Evolutionary conservation across 306 rosid species (phyloP).

Genomic region (Luffa acutangula): DNA sequence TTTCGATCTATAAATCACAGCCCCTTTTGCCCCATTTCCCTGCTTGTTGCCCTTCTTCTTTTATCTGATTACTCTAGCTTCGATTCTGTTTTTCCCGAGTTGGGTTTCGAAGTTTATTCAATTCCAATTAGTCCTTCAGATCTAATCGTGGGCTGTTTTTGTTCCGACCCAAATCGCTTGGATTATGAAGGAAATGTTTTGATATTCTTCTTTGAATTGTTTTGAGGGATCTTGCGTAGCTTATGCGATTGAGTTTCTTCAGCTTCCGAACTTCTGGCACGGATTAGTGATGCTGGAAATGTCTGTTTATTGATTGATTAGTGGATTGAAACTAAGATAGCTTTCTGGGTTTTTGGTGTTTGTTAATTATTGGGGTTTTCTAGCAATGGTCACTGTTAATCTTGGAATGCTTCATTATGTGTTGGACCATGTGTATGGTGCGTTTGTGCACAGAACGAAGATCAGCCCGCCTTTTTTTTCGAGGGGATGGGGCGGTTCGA

Average conservation of each 20-base stretch:
- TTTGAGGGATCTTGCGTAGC: neutral
- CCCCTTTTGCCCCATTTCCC: neutral
- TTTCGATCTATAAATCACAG: neutral
- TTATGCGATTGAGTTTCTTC: neutral
- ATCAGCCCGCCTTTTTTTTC: constrained; percentile 80
- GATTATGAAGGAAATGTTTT: neutral
- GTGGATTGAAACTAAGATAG: neutral
- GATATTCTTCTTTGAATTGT: neutral
- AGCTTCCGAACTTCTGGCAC: neutral
- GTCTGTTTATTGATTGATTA: neutral
- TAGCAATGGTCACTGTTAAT: constrained; percentile 60
- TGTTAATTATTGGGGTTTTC: neutral
- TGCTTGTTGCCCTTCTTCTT: neutral
- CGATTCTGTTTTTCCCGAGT: neutral
- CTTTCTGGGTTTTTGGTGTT: constrained; percentile 6
- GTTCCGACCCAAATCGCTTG: neutral
- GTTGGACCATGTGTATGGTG: constrained; percentile 85
- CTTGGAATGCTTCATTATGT: constrained; percentile 83
- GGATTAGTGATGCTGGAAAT: neutral
- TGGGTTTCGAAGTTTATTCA: neutral
- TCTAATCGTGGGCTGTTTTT: neutral
- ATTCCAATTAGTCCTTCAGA: neutral
- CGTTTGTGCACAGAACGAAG: constrained; percentile 80
- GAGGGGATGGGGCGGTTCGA: constrained; percentile 86
- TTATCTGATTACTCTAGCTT: neutral